Conservation (phyloP, 148 eudicot genomes). For the Nepenthes gracilis region DNA sequence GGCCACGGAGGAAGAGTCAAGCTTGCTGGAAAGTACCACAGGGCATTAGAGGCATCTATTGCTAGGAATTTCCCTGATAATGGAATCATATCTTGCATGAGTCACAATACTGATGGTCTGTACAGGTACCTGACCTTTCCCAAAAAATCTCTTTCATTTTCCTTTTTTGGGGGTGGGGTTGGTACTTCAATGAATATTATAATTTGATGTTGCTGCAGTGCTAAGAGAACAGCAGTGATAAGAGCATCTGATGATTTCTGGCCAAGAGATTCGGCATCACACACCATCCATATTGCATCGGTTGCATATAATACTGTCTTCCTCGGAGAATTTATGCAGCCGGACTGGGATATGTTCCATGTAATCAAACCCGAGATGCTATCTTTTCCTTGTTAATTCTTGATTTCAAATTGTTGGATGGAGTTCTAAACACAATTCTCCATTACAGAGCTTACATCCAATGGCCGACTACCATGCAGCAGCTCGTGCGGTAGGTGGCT, state of each 20-base stretch:
- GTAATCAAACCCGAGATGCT: slow-evolving; percentile 18
- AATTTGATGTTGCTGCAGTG: slow-evolving; percentile 21
- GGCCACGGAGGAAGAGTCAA: slow-evolving; percentile 82
- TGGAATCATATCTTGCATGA: slow-evolving; percentile 84
- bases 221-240: slow-evolving; percentile 59
- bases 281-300: slow-evolving; percentile 88
- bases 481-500: slow-evolving; percentile 89
- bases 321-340: slow-evolving; percentile 90
- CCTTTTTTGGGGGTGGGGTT: background rate
- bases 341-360: slow-evolving; percentile 99
- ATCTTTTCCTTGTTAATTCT: background rate
- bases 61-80: slow-evolving; percentile 69
- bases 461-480: slow-evolving; percentile 97
- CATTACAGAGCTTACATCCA: slow-evolving; percentile 67
- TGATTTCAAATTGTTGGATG: background rate
- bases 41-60: slow-evolving; percentile 74
- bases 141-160: background rate
- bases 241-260: slow-evolving; percentile 92
- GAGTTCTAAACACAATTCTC: slow-evolving; percentile 1
- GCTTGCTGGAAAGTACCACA: slow-evolving; percentile 71
- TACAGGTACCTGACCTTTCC: slow-evolving; percentile 48
- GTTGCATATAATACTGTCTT: slow-evolving; percentile 81
- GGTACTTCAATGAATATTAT: background rate
- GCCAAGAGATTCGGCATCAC: slow-evolving; percentile 88
- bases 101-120: slow-evolving; percentile 78